These are phyloP conservation scores for Aquilaria yunnanensis DNA, from an alignment of 345 rosid species.

Conservation along the genomic window DNA sequence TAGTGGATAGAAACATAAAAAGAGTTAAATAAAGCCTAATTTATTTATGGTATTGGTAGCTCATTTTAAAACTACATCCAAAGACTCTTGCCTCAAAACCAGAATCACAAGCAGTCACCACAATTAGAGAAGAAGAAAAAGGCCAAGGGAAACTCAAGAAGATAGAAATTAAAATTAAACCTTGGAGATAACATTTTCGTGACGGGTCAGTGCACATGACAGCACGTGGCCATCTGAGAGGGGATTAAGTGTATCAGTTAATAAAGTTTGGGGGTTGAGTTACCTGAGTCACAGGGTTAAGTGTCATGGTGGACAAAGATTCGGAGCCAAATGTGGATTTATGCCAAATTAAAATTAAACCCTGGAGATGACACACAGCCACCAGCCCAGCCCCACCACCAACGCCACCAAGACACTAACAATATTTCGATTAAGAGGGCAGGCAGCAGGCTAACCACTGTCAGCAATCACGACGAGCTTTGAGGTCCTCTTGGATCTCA, in stretches of 20 bases:
- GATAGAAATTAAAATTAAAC: neutral
- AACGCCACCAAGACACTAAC: neutral
- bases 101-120: conserved; percentile 8
- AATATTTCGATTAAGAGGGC: conserved; percentile 19
- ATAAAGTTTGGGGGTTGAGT: too few relatives aligned
- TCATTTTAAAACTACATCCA: conserved; percentile 2
- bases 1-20: neutral
- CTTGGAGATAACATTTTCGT: too few relatives aligned
- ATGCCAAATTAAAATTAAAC: neutral
- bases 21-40: conserved; percentile 5
- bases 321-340: too few relatives aligned
- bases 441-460: conserved; percentile 39
- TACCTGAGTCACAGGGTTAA: too few relatives aligned
- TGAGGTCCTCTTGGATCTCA: conserved; percentile 42
- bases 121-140: neutral
- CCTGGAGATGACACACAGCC: conserved; percentile 4
- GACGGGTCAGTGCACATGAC: too few relatives aligned
- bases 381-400: neutral
- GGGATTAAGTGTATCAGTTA: too few relatives aligned
- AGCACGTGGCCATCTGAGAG: too few relatives aligned
- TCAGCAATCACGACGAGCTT: conserved; percentile 46
- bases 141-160: neutral
- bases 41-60: conserved; percentile 29
- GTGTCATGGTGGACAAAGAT: too few relatives aligned
- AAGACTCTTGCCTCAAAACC: neutral